Conservation (phyloP, 2,329 filamentous ascomycete genomes). For the Laburnicola sp. region DNA sequence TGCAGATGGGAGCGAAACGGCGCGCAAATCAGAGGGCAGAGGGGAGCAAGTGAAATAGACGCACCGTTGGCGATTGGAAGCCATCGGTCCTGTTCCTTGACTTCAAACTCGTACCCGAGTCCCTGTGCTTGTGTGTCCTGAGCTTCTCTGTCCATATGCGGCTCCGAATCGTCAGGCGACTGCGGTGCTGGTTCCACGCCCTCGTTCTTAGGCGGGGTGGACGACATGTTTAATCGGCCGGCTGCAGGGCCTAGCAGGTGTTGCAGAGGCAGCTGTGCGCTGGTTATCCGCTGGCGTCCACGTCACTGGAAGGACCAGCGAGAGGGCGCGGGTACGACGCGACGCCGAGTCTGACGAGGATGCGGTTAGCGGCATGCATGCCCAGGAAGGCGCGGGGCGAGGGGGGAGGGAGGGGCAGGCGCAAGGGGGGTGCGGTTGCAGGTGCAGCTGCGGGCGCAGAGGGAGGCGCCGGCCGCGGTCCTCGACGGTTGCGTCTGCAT, state of each 20-base stretch:
- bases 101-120: constrained; percentile 90
- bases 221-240: constrained; percentile 80
- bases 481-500: constrained; percentile 15
- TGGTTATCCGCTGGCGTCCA: constrained; percentile 49
- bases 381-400: constrained; percentile 9
- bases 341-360: constrained; percentile 32
- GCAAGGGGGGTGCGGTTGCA: constrained; percentile 15
- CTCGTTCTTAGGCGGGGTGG: constrained; percentile 82
- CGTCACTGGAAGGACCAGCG: constrained; percentile 38
- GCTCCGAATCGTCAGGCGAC: constrained; percentile 87
- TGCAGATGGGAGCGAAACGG: constrained; percentile 36
- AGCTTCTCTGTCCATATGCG: constrained; percentile 84
- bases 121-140: constrained; percentile 75
- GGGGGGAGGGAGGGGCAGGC: constrained; percentile 21
- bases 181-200: constrained; percentile 90
- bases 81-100: constrained; percentile 99
- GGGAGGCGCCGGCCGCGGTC: constrained; percentile 13
- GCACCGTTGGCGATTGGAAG: constrained; percentile 99
- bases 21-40: constrained; percentile 45
- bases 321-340: constrained; percentile 33
- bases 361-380: constrained; percentile 42
- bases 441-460: constrained; percentile 20
- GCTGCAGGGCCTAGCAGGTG: constrained; percentile 45
- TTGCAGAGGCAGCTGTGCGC: constrained; percentile 53
- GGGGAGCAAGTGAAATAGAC: constrained; percentile 54